Evolutionary conservation across 208 protist species (phyloP).

Genomic region (Trypanosoma congolense): DNA sequence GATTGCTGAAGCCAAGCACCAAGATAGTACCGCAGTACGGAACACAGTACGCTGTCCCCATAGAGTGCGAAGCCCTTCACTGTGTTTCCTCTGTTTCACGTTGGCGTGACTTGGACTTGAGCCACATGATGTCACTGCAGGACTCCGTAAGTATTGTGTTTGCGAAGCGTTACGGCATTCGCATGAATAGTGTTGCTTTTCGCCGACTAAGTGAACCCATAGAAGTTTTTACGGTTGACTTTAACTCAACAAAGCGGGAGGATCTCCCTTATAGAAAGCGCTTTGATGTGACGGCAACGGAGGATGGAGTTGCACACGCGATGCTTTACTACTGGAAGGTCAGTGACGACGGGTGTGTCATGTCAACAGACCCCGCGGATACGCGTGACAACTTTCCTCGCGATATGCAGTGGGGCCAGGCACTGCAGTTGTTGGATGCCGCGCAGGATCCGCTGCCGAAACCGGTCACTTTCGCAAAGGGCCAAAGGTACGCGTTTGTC

Average conservation of each 20-base stretch:
- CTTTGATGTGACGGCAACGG: conserved; percentile 48
- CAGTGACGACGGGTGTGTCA: conserved; percentile 23
- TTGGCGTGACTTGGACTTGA: conserved; percentile 84
- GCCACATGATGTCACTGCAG: conserved; percentile 80
- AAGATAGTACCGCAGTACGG: conserved; percentile 79
- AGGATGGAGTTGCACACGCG: conserved; percentile 70
- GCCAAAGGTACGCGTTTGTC: conserved; percentile 46
- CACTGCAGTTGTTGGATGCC: conserved; percentile 84
- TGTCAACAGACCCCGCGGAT: conserved; percentile 83
- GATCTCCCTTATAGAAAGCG: conserved; percentile 12
- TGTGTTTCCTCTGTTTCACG: conserved; percentile 66
- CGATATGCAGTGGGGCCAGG: conserved; percentile 94
- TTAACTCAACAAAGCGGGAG: conserved; percentile 34
- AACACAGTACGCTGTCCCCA: conserved; percentile 87
- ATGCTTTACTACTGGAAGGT: conserved; percentile 84
- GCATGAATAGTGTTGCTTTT: conserved; percentile 82
- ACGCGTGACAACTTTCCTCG: conserved; percentile 88
- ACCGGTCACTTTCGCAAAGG: conserved; percentile 35
- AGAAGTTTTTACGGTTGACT: conserved; percentile 81
- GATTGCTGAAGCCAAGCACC: conserved; percentile 59
- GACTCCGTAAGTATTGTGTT: conserved; percentile 89
- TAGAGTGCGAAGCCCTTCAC: conserved; percentile 74
- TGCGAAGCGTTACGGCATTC: conserved; percentile 93
- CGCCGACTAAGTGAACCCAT: conserved; percentile 61
- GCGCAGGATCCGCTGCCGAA: conserved; percentile 41